Evolutionary conservation across 169 alveolate species (phyloP), one percentile per base, ranked within the genome.

Genomic region (Plasmodium billcollinsi): DNA sequence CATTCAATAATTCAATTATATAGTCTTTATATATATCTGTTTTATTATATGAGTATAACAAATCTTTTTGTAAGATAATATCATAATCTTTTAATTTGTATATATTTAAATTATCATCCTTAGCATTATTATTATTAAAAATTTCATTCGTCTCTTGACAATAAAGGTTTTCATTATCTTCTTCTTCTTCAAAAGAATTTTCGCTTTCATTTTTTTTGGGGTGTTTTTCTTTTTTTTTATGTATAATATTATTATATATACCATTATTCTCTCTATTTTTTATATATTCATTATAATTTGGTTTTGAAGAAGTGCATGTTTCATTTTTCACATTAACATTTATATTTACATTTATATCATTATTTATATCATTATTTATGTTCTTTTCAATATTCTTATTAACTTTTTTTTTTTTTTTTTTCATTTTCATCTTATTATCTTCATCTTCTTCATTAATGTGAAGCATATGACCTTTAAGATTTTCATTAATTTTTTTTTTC

Each of bases 161-260:
- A 33, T 2, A 47, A 3, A 2, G 0, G 6, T 73, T 21, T 43
- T 18, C 73, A 9, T 26, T 12, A 39, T 59, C 47, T 33, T 58
- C 73, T 66, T 58, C 73, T 66, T 66, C 58, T 61, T 47, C 78
- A 70, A 24, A 45, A n/a, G 15, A 14, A n/a, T 5, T 67, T 39
- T n/a, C 1, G 6, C 12, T 8, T 3, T 18, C 52, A 14, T 20
- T 0, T 7, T 39, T 26, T n/a, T 61, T 24, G 1, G 29, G 2
- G n/a, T n/a, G n/a, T 1, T 29, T 18, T 12, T 52, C 15, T 56
- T 56, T 56, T 54, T 15, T 12, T 54, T 54, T 26, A 26, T 26
- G 39, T 26, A 2, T 26, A 26, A 26, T 26, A 26, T 54, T 20
- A 54, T 6, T 11, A 15, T 56, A 0, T 12, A 3, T 39, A 3